Evolutionary conservation across 371 early-diverging fungal genomes (phyloP).

Genomic region (Polyrhizophydium stewartii): DNA sequence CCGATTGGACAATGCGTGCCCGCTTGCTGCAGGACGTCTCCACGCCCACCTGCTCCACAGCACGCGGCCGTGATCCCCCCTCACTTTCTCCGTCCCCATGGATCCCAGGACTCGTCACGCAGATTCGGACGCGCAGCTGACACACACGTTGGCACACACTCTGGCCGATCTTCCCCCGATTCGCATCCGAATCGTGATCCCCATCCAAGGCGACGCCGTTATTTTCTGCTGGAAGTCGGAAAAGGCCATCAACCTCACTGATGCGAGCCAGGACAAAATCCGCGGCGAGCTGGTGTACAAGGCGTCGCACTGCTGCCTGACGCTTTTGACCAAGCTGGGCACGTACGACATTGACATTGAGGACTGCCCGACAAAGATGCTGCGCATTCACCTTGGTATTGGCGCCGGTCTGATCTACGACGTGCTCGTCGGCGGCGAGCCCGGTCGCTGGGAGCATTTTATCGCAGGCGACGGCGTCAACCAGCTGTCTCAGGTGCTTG

Average conservation of each 20-base stretch:
- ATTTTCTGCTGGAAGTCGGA: slow-evolving; percentile 48
- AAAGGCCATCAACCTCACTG: slow-evolving; percentile 7
- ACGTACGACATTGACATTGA: slow-evolving; percentile 41
- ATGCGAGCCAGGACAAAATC: slow-evolving; percentile 1
- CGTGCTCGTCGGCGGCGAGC: slow-evolving; percentile 46
- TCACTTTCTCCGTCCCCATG: too few relatives aligned
- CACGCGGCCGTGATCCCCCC: too few relatives aligned
- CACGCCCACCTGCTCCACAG: too few relatives aligned
- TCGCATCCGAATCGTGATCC: too few relatives aligned
- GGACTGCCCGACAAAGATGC: slow-evolving; percentile 22
- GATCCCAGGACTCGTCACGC: too few relatives aligned
- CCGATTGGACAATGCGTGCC: too few relatives aligned
- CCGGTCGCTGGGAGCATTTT: slow-evolving; percentile 54
- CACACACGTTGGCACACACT: too few relatives aligned
- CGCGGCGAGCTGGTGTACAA: slow-evolving; percentile 46
- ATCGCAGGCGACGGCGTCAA: slow-evolving; percentile 49
- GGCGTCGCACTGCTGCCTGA: slow-evolving; percentile 46
- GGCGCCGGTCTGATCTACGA: slow-evolving; percentile 49
- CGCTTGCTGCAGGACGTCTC: too few relatives aligned
- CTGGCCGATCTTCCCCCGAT: too few relatives aligned
- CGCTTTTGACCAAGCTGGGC: slow-evolving; percentile 36
- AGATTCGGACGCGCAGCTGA: too few relatives aligned
- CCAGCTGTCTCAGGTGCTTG: slow-evolving; percentile 43
- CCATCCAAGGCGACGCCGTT: slow-evolving; percentile 43
- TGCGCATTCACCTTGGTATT: slow-evolving; percentile 50